Conservation (phyloP, 73 alveolate genomes). For the Symbiodinium natans region DNA sequence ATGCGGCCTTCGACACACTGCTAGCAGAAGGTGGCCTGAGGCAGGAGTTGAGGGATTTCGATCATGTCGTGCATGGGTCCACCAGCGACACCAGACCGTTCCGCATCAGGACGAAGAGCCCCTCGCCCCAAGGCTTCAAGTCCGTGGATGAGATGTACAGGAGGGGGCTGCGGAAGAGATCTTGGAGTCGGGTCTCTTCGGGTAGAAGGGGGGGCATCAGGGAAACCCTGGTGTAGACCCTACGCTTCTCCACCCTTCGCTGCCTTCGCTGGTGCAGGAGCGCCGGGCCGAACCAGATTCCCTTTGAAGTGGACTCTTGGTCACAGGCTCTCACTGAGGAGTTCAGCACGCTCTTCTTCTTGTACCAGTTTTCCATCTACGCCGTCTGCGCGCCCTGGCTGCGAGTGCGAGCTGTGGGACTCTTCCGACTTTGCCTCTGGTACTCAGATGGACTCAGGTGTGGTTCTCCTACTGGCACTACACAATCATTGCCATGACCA, state of each 20-base stretch:
- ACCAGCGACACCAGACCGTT: background rate
- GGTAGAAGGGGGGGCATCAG: too few relatives aligned
- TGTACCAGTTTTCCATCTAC: conserved; percentile 78
- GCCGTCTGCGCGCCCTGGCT: conserved; percentile 56
- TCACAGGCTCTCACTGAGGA: conserved; percentile 59
- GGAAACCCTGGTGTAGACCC: too few relatives aligned
- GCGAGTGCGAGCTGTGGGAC: background rate
- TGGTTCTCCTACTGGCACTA: conserved; percentile 93
- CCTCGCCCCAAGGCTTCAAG: conserved; percentile 26
- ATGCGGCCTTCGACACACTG: conserved; percentile 38
- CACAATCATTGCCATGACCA: conserved; percentile 72
- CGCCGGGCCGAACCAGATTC: conserved; percentile 74
- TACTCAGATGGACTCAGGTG: background rate
- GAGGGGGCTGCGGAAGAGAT: background rate
- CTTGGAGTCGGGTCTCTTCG: background rate
- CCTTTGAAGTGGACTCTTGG: conserved; percentile 82
- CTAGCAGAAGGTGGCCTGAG: conserved; percentile 47
- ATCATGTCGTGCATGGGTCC: too few relatives aligned
- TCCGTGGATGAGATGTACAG: conserved; percentile 85
- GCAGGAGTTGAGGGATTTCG: background rate
- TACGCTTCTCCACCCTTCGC: too few relatives aligned
- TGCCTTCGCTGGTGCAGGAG: too few relatives aligned
- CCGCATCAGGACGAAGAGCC: background rate
- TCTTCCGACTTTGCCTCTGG: background rate
- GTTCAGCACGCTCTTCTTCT: conserved; percentile 64